Percentiles rank a stretch among this genome's conserved stretches.
phyloP scores from a whole-genome alignment of 164 flowering plant species.

The Stephania yunnanensis region DNA sequence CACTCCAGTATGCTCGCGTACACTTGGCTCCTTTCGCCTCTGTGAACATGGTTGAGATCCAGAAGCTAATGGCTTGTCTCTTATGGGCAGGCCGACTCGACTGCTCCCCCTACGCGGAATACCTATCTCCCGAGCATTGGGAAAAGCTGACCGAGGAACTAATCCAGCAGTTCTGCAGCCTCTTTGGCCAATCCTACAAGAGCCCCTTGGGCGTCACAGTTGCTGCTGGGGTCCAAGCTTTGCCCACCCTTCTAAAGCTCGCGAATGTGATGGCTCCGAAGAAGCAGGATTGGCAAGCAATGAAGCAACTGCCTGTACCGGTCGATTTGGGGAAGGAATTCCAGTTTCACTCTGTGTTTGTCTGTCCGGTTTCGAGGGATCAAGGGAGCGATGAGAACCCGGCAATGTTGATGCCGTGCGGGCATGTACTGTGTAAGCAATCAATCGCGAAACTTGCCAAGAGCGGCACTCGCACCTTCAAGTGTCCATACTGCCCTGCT shows the following conservation, averaged over 20 bases:
- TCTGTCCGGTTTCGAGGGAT: slow-evolving; percentile 83
- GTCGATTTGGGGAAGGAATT: slow-evolving; percentile 67
- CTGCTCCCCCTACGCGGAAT: slow-evolving; percentile 56
- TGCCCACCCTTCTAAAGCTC: slow-evolving; percentile 70
- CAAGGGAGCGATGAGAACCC: slow-evolving; percentile 82
- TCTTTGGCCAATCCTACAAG: slow-evolving; percentile 60
- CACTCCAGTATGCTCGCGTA: slow-evolving; percentile 55
- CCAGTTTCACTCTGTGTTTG: slow-evolving; percentile 81
- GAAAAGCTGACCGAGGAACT: slow-evolving; percentile 54
- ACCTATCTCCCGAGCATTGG: slow-evolving; percentile 51
- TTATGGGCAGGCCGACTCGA: slow-evolving; percentile 66
- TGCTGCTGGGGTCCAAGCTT: slow-evolving; percentile 64
- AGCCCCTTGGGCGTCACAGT: slow-evolving; percentile 66
- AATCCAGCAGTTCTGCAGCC: slow-evolving; percentile 50
- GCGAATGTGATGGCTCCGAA: slow-evolving; percentile 66
- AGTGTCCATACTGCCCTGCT: slow-evolving; percentile 84
- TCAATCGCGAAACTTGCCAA: slow-evolving; percentile 72
- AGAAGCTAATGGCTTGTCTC: slow-evolving; percentile 76
- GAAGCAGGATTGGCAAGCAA: slow-evolving; percentile 69
- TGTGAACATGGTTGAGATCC: slow-evolving; percentile 47
- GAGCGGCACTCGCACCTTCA: slow-evolving; percentile 53
- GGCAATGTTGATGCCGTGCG: slow-evolving; percentile 83
- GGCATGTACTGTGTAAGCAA: slow-evolving; percentile 81
- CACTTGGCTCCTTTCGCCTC: slow-evolving; percentile 50
- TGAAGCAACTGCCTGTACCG: slow-evolving; percentile 84